Base-by-base conservation (phyloP, 2,329 filamentous ascomycete species). In the Gliomastix tumulicola region DNA sequence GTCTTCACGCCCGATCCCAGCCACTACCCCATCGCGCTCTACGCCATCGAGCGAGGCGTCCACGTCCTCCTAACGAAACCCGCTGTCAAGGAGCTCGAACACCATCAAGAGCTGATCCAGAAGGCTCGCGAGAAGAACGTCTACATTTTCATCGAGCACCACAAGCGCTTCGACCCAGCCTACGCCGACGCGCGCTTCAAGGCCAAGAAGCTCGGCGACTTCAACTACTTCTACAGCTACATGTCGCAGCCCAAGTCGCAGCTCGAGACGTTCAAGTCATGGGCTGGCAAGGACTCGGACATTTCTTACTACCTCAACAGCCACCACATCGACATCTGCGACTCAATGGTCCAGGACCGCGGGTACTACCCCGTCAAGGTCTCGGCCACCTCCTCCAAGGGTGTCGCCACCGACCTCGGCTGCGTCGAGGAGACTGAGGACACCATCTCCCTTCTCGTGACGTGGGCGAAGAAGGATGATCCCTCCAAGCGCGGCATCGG, bases 141-240 rank as follows among this genome's bases (percentile, higher is more conserved):
- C 40, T 90, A 89, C 57, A 88, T 95, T 46, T 95, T 87, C 66
- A 73, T 96, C 50, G 89, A 96, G 71, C 89, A 96, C 66, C 89
- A 96, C 75, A 96, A 96, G 71, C 87, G 90, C 40, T 96, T 82
- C 65, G 89, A 96, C 59, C 89, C 89, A 3, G 88, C 88, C 17
- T 96, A 96, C 66, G 79, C 86, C 12, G 89, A 96, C 59, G 90
- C 90, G 12, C 77, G 82, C 34, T 82, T 82, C 65, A 80, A 83
- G 49, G 86, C 87, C 12, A 66, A 77, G 54, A 79, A 71, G 36
- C 69, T 96, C 7, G 89, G 89, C 45, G 88, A 95, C 64, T 96
- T 96, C 78, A 95, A 94, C 71, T 96, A 96, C 72, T 96, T 94
- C 60, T 96, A 95, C 74, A 84, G 78, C 50, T 96, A 96, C 75